These are phyloP conservation scores for Colletotrichum lupini DNA, from an alignment of 2,329 filamentous ascomycete genomes.

Conservation along the genomic window DNA sequence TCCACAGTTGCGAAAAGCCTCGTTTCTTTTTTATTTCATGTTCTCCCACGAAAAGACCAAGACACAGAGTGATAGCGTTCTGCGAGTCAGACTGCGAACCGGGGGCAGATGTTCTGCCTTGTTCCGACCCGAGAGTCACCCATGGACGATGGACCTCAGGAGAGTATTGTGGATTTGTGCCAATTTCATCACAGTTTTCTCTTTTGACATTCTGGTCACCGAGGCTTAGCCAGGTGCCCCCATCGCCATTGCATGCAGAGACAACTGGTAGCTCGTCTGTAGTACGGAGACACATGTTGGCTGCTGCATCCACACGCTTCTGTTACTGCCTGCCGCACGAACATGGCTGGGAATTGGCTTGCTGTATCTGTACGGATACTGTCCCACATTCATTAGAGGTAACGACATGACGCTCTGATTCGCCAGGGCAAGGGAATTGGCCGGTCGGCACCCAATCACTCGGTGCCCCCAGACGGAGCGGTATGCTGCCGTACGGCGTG, in stretches of 20 bases:
- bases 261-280: background rate
- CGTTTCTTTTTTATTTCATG: background rate
- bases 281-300: background rate
- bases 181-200: background rate
- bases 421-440: background rate
- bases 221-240: background rate
- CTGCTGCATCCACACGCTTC: background rate
- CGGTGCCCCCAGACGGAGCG: background rate
- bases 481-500: background rate
- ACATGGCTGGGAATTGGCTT: background rate
- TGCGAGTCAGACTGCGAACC: constrained; percentile 14
- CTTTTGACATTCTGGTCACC: background rate
- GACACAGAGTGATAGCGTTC: background rate
- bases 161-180: constrained; percentile 9
- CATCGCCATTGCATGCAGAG: background rate
- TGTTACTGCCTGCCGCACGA: background rate
- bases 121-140: background rate
- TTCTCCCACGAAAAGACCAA: background rate
- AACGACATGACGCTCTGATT: background rate
- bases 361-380: background rate
- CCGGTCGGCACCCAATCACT: background rate
- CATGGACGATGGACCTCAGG: constrained; percentile 1
- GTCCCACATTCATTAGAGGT: background rate
- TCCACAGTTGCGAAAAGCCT: background rate
- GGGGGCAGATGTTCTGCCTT: constrained; percentile 18